Base-by-base conservation (phyloP, 495 filamentous ascomycete genomes). In the Daldinia bambusicola region DNA sequence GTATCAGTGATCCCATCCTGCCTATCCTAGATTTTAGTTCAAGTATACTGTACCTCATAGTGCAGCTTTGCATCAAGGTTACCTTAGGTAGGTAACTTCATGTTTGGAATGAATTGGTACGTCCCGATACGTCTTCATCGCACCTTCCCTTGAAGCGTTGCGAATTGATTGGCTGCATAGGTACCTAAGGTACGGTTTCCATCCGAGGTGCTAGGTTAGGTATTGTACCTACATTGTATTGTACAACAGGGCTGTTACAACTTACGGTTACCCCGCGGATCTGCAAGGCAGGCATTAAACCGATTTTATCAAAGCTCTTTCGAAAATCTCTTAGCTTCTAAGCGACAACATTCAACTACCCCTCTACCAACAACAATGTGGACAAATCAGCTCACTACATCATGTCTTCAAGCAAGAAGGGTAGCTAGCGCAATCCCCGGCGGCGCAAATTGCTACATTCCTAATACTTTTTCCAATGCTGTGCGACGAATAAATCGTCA, bases 351-450 rank as follows among this genome's bases (percentile, higher is more conserved):
- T 37, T n/a, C 32, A 37, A 32, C 50, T 13, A n/a, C 57, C 32
- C 37, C 16, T 40, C 16, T 13, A 36, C 45, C 34, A 57, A 50
- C 62, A 66, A 66, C 45, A 30, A 77, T 77, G 75, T 74, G 74
- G 74, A 31, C 71, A 36, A 66, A 48, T n/a, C 59, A 66, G 45
- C 57, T 74, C 61, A 69, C 37, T 56, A 59, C 65, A 45, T 58
- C 66, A 37, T 63, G 34, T 53, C 53, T 75, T 55, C 60, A 55
- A 51, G 45, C 48, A 43, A 72, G 53, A 32, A 53, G 61, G 48
- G 36, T 60, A 51, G 30, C 48, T 43, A n/a, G 30, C 36, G 58
- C 68, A 56, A 45, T 65, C 22, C 51, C n/a, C n/a, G 14, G 32
- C 38, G 22, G 52, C 8, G 3, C 18, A 10, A 58, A 66, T 69